Percentiles rank a stretch among this genome's conserved stretches.
These are phyloP conservation scores for Blastocystis sp. DNA, from an alignment of 352 stramenopile genomes.

Conservation along the genomic window DNA sequence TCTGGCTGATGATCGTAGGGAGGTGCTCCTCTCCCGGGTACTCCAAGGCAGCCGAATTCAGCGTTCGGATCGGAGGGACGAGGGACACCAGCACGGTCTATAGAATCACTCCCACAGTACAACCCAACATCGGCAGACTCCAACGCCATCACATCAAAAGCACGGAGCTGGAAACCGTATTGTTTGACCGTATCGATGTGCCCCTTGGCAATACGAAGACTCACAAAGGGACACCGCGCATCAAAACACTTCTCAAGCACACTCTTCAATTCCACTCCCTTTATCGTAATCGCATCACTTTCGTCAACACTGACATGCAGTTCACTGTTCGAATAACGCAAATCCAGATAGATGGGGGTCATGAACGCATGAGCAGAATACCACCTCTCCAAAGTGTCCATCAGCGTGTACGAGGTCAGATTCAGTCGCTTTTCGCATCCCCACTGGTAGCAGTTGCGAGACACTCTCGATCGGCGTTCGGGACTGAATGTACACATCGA, in stretches of 20 bases:
- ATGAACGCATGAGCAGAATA: constrained; percentile 42
- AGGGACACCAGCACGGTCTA: constrained; percentile 12
- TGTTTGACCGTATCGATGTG: neutral
- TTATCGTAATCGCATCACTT: neutral
- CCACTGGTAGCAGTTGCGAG: constrained; percentile 17
- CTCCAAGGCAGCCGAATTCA: neutral
- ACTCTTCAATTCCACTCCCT: neutral
- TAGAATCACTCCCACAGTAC: neutral
- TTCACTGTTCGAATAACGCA: neutral
- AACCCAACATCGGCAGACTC: neutral
- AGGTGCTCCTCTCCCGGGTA: constrained; percentile 22
- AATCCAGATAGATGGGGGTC: constrained; percentile 35
- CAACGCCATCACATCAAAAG: neutral
- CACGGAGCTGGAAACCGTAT: neutral
- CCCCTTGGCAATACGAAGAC: constrained; percentile 5
- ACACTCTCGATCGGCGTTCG: constrained; percentile 18
- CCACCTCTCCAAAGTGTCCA: constrained; percentile 18
- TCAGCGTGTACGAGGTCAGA: neutral
- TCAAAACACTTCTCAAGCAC: constrained; percentile 11
- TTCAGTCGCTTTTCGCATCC: constrained; percentile 20
- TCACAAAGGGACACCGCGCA: constrained; percentile 12
- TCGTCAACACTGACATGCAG: neutral
- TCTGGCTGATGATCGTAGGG: constrained; percentile 37
- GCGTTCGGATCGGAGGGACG: neutral
- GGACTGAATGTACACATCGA: constrained; percentile 16